phyloP scores from a whole-genome alignment of 208 protist species.

The Trypanosoma rangeli region DNA sequence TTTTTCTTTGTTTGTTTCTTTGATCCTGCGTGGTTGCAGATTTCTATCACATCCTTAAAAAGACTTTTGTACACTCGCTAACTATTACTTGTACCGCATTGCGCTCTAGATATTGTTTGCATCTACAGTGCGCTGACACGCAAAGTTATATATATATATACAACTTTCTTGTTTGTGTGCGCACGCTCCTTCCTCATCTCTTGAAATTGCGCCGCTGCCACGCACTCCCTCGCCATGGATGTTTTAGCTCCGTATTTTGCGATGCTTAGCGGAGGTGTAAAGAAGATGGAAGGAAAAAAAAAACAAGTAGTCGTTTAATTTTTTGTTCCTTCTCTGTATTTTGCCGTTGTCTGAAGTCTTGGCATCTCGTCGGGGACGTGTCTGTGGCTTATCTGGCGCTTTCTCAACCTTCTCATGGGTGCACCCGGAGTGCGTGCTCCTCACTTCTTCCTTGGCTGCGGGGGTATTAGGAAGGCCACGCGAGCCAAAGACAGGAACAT shows the following conservation, averaged over 20 bases:
- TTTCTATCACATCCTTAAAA: neutral
- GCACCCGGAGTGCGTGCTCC: neutral
- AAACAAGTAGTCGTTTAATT: neutral
- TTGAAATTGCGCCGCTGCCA: neutral
- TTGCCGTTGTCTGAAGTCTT: conserved; percentile 6
- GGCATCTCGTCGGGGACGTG: conserved; percentile 10
- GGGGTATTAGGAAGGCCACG: neutral
- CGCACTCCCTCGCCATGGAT: neutral
- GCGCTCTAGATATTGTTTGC: neutral
- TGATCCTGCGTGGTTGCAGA: neutral
- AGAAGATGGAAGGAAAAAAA: neutral
- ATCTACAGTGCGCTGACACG: neutral
- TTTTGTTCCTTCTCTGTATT: neutral
- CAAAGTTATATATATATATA: neutral
- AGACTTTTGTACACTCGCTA: conserved; percentile 23
- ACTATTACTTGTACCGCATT: neutral
- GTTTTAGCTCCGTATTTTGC: neutral
- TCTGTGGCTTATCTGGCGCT: neutral
- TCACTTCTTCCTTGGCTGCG: neutral
- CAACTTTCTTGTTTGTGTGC: neutral
- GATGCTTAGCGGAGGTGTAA: neutral
- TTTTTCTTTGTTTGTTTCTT: conserved; percentile 17
- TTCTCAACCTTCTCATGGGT: neutral
- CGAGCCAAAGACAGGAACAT: neutral
- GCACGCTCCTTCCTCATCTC: neutral